These are phyloP conservation scores for Annulohypoxylon moriforme DNA, from an alignment of 495 filamentous ascomycete genomes.

Conservation along the genomic window DNA sequence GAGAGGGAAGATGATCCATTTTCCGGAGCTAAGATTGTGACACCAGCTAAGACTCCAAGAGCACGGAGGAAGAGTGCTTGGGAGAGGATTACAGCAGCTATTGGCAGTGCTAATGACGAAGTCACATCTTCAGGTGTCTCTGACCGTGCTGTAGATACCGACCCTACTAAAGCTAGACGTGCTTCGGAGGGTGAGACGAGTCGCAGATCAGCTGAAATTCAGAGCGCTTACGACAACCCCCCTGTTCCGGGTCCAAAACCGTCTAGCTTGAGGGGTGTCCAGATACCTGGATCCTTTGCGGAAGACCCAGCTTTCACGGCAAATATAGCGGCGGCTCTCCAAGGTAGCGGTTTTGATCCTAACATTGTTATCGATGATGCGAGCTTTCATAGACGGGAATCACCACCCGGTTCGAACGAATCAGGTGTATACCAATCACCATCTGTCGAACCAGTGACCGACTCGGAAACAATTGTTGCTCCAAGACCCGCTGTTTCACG, in stretches of 20 bases:
- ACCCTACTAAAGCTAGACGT: conserved; percentile 27
- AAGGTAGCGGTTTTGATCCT: conserved; percentile 76
- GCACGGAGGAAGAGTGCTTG: conserved; percentile 52
- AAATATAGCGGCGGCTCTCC: conserved; percentile 73
- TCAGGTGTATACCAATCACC: conserved; percentile 56
- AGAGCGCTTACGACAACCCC: conserved; percentile 43
- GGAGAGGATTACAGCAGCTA: conserved; percentile 55
- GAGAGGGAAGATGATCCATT: conserved; percentile 49
- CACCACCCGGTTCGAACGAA: conserved; percentile 70
- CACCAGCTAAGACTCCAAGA: conserved; percentile 43
- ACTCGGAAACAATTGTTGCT: conserved; percentile 44
- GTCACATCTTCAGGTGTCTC: conserved; percentile 43
- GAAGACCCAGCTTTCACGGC: conserved; percentile 77
- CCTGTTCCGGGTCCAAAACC: conserved; percentile 56
- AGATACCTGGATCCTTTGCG: conserved; percentile 62
- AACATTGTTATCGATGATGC: conserved; percentile 76
- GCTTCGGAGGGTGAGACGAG: conserved; percentile 32
- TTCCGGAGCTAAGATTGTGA: conserved; percentile 42
- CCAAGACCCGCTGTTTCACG: background rate
- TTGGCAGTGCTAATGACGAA: conserved; percentile 48
- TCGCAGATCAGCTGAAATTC: conserved; percentile 29
- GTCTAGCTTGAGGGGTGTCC: conserved; percentile 45
- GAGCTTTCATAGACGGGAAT: conserved; percentile 69
- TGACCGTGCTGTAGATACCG: conserved; percentile 22
- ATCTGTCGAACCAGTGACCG: conserved; percentile 57